phyloP scores from a whole-genome alignment of 148 eudicot species.

The Selenicereus undatus region DNA sequence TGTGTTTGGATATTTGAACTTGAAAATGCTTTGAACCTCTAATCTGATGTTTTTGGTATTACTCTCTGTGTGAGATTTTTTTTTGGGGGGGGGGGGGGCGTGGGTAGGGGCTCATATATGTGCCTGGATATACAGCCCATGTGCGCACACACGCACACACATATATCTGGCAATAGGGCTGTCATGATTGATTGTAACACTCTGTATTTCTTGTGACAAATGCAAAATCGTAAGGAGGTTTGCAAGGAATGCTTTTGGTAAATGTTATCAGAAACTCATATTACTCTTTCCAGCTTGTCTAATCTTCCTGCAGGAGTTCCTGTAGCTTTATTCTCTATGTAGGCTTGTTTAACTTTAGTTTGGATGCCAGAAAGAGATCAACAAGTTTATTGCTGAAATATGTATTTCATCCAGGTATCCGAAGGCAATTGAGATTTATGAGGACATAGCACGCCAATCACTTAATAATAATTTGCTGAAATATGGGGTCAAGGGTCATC shows the following conservation, averaged over 20 bases:
- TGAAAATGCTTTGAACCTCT: background rate
- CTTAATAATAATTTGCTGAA: conserved; percentile 54
- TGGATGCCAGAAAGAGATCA: conserved; percentile 3
- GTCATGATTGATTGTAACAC: background rate
- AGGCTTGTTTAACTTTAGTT: background rate
- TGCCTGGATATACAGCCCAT: background rate
- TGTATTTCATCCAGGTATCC: conserved; percentile 43
- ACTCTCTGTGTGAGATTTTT: background rate
- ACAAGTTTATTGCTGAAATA: background rate
- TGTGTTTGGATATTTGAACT: background rate
- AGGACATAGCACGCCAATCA: conserved; percentile 61
- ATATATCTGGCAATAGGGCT: background rate
- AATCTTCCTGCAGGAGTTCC: background rate
- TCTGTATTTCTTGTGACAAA: background rate
- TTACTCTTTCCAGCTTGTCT: background rate
- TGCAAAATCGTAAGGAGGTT: background rate
- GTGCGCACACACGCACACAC: background rate
- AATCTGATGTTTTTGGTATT: no score
- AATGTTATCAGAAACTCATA: background rate
- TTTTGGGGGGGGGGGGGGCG: background rate
- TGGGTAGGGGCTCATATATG: background rate
- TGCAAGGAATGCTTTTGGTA: conserved; percentile 4
- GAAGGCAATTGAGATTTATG: conserved; percentile 64
- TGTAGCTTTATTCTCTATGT: background rate
- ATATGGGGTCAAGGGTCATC: conserved; percentile 73